These are phyloP conservation scores for Fusarium devonianum DNA, from an alignment of 2,329 filamentous ascomycete species.

Conservation along the genomic window DNA sequence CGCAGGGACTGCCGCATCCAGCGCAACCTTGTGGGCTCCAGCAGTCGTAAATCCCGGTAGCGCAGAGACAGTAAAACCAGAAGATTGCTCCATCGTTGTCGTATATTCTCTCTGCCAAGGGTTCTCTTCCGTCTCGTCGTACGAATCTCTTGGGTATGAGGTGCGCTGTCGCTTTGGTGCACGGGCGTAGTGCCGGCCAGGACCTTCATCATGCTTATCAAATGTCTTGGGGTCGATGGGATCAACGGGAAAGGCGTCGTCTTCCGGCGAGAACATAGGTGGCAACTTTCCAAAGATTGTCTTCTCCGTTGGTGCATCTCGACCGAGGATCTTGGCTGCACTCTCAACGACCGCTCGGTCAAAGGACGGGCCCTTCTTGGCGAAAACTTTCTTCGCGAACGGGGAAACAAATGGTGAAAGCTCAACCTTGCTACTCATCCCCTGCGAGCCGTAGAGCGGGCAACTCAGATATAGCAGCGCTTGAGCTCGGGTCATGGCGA, in stretches of 20 bases:
- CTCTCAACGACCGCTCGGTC: slow-evolving; percentile 67
- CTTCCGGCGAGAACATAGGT: slow-evolving; percentile 65
- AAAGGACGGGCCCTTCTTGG: slow-evolving; percentile 73
- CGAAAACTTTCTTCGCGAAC: slow-evolving; percentile 50
- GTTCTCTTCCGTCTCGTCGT: slow-evolving; percentile 39
- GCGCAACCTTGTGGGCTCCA: slow-evolving; percentile 58
- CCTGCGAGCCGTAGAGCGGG: slow-evolving; percentile 71
- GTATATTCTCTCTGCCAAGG: slow-evolving; percentile 55
- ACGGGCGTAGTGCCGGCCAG: slow-evolving; percentile 30
- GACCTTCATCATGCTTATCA: slow-evolving; percentile 31
- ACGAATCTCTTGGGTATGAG: slow-evolving; percentile 17
- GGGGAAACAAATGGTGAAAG: slow-evolving; percentile 76
- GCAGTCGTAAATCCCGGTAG: slow-evolving; percentile 69
- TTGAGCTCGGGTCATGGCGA: slow-evolving; percentile 95
- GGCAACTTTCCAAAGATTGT: slow-evolving; percentile 62
- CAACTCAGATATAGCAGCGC: slow-evolving; percentile 85
- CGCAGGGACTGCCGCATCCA: slow-evolving; percentile 37
- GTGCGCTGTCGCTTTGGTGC: slow-evolving; percentile 44
- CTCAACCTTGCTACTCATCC: slow-evolving; percentile 63
- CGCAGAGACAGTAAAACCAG: slow-evolving; percentile 65
- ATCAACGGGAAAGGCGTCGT: slow-evolving; percentile 72
- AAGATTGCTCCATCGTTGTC: slow-evolving; percentile 68
- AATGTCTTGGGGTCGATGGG: slow-evolving; percentile 55
- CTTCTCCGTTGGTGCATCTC: slow-evolving; percentile 64
- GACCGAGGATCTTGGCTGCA: slow-evolving; percentile 74